phyloP scores from a whole-genome alignment of 495 filamentous ascomycete genomes.

The Lindgomyces ingoldianus region DNA sequence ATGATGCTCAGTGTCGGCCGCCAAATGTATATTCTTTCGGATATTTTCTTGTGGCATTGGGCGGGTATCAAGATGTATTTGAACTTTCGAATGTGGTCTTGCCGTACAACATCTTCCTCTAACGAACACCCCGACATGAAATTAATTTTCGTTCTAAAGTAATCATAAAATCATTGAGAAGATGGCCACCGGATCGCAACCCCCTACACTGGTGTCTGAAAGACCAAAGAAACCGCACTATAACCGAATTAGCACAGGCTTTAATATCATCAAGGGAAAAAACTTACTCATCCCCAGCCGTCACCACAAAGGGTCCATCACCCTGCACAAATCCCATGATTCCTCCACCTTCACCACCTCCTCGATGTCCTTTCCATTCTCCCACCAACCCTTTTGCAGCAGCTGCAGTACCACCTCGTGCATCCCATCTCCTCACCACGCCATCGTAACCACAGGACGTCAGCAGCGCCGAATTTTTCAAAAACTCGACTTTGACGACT shows the following conservation, averaged over 20 bases:
- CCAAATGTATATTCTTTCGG: no score
- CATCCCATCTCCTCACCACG: slow-evolving; percentile 40
- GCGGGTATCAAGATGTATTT: no score
- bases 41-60: no score
- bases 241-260: background rate
- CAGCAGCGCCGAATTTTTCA: slow-evolving; percentile 43
- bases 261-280: background rate
- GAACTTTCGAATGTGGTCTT: no score
- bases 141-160: no score
- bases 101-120: no score
- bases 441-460: slow-evolving; percentile 40
- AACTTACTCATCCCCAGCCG: slow-evolving; percentile 75
- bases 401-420: slow-evolving; percentile 42
- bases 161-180: no score
- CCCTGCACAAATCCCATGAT: slow-evolving; percentile 86
- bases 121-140: no score
- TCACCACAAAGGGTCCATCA: slow-evolving; percentile 69
- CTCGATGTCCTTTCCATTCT: slow-evolving; percentile 82
- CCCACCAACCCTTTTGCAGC: slow-evolving; percentile 63
- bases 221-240: background rate
- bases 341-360: slow-evolving; percentile 79
- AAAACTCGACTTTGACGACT: slow-evolving; percentile 91
- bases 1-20: no score
- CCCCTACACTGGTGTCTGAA: background rate
- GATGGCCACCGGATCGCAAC: no score